Evolutionary conservation across 1,284 basidiomycete genomes (phyloP).

Genomic region (Cerrena zonata): DNA sequence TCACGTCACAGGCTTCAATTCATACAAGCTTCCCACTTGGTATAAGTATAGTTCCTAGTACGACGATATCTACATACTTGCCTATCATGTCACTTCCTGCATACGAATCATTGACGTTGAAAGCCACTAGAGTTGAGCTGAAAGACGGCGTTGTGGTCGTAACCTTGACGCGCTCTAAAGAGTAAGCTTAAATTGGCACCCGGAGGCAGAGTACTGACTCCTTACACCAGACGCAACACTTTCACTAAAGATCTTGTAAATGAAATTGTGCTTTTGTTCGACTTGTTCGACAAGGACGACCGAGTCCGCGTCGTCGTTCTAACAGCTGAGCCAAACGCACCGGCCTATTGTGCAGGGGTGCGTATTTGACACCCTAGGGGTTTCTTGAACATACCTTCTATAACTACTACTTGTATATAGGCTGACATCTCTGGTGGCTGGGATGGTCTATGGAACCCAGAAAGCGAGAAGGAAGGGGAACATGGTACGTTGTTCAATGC

Average conservation of each 20-base stretch:
- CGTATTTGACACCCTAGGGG: constrained; percentile 11
- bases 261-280: constrained; percentile 41
- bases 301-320: constrained; percentile 46
- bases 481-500: constrained; percentile 29
- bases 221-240: constrained; percentile 38
- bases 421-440: constrained; percentile 43
- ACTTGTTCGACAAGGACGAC: constrained; percentile 46
- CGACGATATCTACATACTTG: too few relatives aligned
- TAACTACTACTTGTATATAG: constrained; percentile 21
- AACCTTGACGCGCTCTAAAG: constrained; percentile 38
- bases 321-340: constrained; percentile 45
- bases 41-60: too few relatives aligned
- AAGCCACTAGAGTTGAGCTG: constrained; percentile 35
- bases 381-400: neutral
- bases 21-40: too few relatives aligned
- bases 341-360: constrained; percentile 53
- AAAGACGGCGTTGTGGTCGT: constrained; percentile 39
- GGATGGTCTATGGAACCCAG: constrained; percentile 32
- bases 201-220: neutral
- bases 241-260: constrained; percentile 29
- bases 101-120: constrained; percentile 36
- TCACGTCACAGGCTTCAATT: too few relatives aligned
- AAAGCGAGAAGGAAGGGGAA: constrained; percentile 39
- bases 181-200: constrained; percentile 29
- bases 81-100: constrained; percentile 23